Conservation (phyloP, 169 alveolate species). For the Eimeria sp. region DNA sequence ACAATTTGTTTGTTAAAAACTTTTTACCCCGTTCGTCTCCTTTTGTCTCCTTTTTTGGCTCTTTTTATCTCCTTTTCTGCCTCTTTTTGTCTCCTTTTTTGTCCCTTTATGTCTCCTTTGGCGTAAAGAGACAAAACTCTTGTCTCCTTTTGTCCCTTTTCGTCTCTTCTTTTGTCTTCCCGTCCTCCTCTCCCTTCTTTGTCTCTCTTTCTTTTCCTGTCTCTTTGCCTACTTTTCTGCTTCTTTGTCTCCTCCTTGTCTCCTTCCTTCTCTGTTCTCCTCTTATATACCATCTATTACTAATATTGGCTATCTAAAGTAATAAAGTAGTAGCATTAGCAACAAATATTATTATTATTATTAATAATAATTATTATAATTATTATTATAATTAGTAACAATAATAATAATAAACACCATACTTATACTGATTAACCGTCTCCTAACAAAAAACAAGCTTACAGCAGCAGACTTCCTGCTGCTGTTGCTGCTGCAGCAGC, state of each 20-base stretch:
- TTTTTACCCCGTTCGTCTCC: neutral
- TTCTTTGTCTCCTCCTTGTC: neutral
- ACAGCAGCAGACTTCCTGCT: neutral
- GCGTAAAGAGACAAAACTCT: too few species aligned
- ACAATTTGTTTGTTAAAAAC: neutral
- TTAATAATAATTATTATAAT: too few species aligned
- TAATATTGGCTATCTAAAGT: too few species aligned
- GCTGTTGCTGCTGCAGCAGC: neutral
- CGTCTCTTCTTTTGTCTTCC: neutral
- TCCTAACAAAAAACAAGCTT: neutral
- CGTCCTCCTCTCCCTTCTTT: neutral
- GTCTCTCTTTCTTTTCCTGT: neutral
- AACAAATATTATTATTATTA: too few species aligned
- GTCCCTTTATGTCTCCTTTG: neutral
- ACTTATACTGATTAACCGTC: neutral
- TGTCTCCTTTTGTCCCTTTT: neutral
- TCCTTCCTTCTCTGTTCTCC: neutral
- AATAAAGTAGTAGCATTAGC: too few species aligned
- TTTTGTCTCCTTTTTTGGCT: neutral
- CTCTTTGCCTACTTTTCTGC: too few species aligned
- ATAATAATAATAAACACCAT: too few species aligned
- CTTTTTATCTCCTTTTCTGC: neutral
- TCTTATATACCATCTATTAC: too few species aligned
- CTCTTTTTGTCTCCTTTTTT: neutral
- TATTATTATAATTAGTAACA: too few species aligned